Evolutionary conservation across 2,329 filamentous ascomycete genomes (phyloP).

Genomic region (Botrytis fabae): DNA sequence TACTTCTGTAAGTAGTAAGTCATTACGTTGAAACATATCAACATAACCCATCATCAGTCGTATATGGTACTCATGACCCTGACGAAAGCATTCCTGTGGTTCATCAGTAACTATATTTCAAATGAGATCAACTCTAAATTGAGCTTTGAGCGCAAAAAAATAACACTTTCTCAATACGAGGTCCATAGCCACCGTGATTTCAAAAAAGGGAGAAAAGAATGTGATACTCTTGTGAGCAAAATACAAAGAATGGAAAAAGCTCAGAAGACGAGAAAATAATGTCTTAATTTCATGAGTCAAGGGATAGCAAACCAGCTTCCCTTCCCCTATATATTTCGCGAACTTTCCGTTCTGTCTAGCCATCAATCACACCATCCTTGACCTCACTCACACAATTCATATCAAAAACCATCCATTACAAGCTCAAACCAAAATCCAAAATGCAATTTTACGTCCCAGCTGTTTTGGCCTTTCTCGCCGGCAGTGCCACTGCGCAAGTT

Average conservation of each 20-base stretch:
- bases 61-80: not conserved
- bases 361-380: not conserved
- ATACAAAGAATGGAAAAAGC: not conserved
- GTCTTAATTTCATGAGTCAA: not conserved
- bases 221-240: not conserved
- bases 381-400: not conserved
- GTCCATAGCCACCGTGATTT: not conserved
- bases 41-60: not conserved
- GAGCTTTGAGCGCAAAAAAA: not conserved
- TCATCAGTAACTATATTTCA: not conserved
- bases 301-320: not conserved
- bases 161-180: not conserved
- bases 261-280: not conserved
- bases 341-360: not conserved
- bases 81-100: not conserved
- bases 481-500: not conserved
- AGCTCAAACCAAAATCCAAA: not conserved
- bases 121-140: not conserved
- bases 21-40: not conserved
- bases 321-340: not conserved
- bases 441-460: slow-evolving; percentile 4
- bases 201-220: not conserved
- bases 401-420: not conserved
- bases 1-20: not conserved
- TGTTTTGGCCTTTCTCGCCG: not conserved